Conservation (phyloP, 1,284 basidiomycete genomes). For the Trichosporon sp. region DNA sequence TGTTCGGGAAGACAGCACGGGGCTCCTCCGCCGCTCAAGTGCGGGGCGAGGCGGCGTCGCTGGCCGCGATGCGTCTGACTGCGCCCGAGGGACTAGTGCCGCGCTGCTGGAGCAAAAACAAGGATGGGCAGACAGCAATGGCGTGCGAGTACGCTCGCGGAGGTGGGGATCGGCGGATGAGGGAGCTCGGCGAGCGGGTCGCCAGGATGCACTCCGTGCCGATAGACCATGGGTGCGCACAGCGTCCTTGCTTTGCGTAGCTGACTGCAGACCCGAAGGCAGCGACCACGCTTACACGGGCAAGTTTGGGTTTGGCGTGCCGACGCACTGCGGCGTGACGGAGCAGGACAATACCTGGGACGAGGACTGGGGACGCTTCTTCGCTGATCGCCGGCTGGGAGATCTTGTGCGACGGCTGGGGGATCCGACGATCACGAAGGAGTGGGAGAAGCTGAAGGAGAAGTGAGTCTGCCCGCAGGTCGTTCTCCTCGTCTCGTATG, state of each 20-base stretch:
- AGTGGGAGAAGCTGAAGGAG: slow-evolving; percentile 65
- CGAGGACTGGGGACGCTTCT: slow-evolving; percentile 69
- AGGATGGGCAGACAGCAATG: too few relatives aligned
- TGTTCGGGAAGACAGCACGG: slow-evolving; percentile 39
- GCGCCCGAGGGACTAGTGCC: too few relatives aligned
- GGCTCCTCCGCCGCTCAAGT: slow-evolving; percentile 60
- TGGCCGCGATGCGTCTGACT: too few relatives aligned
- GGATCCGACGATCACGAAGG: slow-evolving; percentile 60
- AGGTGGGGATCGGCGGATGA: too few relatives aligned
- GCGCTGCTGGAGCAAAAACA: too few relatives aligned
- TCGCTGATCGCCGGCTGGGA: slow-evolving; percentile 64
- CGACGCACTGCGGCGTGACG: slow-evolving; percentile 79
- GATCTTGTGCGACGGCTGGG: slow-evolving; percentile 62
- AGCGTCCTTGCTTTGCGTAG: background rate
- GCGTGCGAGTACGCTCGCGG: too few relatives aligned
- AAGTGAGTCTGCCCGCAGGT: slow-evolving; percentile 59
- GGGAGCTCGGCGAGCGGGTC: slow-evolving; percentile 59
- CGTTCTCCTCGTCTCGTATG: background rate
- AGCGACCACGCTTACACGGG: slow-evolving; percentile 33
- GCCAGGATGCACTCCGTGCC: slow-evolving; percentile 63
- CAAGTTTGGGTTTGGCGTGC: slow-evolving; percentile 72
- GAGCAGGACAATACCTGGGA: slow-evolving; percentile 76
- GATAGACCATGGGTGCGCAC: background rate
- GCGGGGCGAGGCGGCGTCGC: slow-evolving; percentile 27
- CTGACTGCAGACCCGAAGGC: background rate